Evolutionary conservation across 1,284 basidiomycete genomes (phyloP), one percentile per base, ranked within the genome.

Genomic region (Leccinum pachyderme): DNA sequence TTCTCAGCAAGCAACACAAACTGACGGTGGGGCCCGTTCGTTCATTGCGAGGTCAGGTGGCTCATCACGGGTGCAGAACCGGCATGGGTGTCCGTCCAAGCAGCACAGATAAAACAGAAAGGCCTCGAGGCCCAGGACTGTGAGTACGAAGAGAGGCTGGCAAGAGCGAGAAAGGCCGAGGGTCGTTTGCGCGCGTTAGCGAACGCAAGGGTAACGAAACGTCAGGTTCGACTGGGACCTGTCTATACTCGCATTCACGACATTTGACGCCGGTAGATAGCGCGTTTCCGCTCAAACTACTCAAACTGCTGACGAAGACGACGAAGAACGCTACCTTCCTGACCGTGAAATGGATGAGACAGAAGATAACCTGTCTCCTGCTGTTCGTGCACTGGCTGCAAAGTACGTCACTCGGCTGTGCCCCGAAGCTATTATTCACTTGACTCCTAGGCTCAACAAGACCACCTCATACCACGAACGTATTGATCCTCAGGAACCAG

Each of bases 81-180:
- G 11, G 82, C 86, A 52, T 95, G 93, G 93, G 88, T 95, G 0
- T 72, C 86, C n/a, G 78, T 85, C 15, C 91, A 93, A 65, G 86
- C 89, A 3, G 67, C 87, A 41, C 84, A 87, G 56, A 80, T 85
- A 15, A 75, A 81, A 18, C 75, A 83, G 56, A 73, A 81, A 5
- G 83, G 88, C 56, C 75, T 93, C 15, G 86, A 88, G 55, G 79
- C 77, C 0, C 80, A 82, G n/a, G 84, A 91, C 43, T 70, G 72
- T 31, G 87, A 84, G 47, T 83, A 86, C 53, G 80, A 81, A 51
- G 79, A 82, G 48, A 77, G 83, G 43, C 74, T 95, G 2, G 73
- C 72, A 0, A 70, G 76, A 48, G 89, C 88, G 6, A 74, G 83
- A 63, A 80, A 82, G 70, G 76, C 80, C 49, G 84, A 93, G 72